Conservation (phyloP, 352 stramenopile genomes). For the Blastocystis sp. region DNA sequence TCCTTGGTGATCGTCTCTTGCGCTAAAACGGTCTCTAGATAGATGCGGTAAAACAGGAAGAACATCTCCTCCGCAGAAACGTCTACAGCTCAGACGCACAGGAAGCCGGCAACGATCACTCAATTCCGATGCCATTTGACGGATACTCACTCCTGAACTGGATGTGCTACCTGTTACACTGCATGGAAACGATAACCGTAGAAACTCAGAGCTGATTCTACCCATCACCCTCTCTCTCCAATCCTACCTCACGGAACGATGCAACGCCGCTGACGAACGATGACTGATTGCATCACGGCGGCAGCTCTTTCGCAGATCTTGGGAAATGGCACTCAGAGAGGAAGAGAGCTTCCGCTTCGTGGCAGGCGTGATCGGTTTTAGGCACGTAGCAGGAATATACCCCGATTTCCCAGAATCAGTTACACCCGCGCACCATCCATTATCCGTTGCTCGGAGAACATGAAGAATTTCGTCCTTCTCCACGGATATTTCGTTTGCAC, state of each 20-base stretch:
- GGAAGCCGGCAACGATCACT: background rate
- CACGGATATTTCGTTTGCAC: background rate
- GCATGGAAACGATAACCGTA: background rate
- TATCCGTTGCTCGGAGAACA: constrained; percentile 16
- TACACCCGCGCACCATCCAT: constrained; percentile 19
- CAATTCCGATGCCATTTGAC: background rate
- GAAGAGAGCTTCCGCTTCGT: background rate
- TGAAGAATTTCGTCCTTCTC: constrained; percentile 29
- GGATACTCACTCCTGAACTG: background rate
- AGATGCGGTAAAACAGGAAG: constrained; percentile 41
- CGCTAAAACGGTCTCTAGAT: constrained; percentile 18
- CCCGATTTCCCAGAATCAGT: constrained; percentile 3
- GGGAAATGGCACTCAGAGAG: background rate
- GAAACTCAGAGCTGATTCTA: background rate
- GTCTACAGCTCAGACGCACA: background rate
- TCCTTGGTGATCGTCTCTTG: constrained; percentile 15
- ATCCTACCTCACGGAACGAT: constrained; percentile 2
- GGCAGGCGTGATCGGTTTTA: background rate
- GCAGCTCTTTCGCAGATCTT: background rate
- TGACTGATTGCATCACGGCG: background rate
- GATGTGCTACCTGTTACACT: background rate
- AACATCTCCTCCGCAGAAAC: constrained; percentile 22
- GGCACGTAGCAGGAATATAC: background rate
- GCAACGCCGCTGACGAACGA: background rate
- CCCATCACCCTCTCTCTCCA: background rate